These are phyloP conservation scores for Podaxis sp. DNA, from an alignment of 768 basidiomycete genomes.

Conservation along the genomic window DNA sequence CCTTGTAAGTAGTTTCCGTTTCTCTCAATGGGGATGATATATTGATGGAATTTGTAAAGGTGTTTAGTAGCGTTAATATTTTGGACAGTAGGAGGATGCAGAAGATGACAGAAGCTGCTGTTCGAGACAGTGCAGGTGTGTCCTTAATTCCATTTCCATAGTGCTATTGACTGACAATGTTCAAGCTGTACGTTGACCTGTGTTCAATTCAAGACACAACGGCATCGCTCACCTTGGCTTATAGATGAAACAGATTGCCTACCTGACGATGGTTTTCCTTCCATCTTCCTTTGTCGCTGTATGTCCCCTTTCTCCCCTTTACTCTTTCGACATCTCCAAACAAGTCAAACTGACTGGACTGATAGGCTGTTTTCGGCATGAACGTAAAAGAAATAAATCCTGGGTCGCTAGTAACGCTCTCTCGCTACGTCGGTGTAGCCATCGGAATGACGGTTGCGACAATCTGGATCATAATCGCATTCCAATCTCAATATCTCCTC, in stretches of 20 bases:
- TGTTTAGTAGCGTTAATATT: constrained; percentile 48
- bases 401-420: constrained; percentile 31
- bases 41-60: constrained; percentile 24
- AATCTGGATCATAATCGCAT: constrained; percentile 51
- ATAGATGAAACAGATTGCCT: constrained; percentile 38
- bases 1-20: constrained; percentile 23
- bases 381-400: constrained; percentile 35
- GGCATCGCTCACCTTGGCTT: neutral
- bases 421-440: constrained; percentile 38
- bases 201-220: neutral
- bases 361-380: constrained; percentile 35
- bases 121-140: constrained; percentile 29
- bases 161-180: neutral
- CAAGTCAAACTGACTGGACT: neutral
- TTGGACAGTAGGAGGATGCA: constrained; percentile 43
- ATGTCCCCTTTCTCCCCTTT: neutral
- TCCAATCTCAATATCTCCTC: constrained; percentile 42
- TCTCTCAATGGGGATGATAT: neutral
- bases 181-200: neutral
- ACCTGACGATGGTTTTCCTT: constrained; percentile 46
- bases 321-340: neutral
- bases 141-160: neutral
- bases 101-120: constrained; percentile 38
- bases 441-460: constrained; percentile 44
- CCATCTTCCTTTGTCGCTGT: constrained; percentile 40